phyloP scores from a whole-genome alignment of 805 yeast species.

The Yarrowia porcina region DNA sequence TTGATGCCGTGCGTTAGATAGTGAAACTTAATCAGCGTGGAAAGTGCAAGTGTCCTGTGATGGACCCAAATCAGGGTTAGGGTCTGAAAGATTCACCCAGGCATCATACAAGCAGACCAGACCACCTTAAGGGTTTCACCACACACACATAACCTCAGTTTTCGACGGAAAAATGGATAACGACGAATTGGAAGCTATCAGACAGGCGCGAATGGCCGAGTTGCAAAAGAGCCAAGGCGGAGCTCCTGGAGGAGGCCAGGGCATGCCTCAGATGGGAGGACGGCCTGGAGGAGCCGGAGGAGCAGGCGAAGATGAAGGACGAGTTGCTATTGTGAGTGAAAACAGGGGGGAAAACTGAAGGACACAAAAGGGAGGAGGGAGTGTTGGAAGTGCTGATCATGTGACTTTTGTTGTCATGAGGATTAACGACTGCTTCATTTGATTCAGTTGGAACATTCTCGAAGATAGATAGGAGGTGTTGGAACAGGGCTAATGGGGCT shows the following conservation, averaged over 20 bases:
- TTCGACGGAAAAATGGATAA: conserved; percentile 66
- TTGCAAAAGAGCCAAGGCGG: conserved; percentile 50
- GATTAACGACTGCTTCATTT: no score
- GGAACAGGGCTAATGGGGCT: no score
- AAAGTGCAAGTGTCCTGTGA: not conserved
- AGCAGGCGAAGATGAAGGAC: conserved; percentile 41
- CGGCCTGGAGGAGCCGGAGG: not conserved
- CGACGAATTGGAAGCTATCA: conserved; percentile 79
- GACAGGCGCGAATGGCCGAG: conserved; percentile 89
- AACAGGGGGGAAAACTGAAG: no score
- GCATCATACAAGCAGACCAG: not conserved
- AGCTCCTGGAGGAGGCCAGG: conserved; percentile 22
- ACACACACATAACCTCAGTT: not conserved
- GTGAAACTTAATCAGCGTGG: not conserved
- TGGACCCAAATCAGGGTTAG: not conserved
- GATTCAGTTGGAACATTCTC: not conserved
- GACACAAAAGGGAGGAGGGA: not conserved
- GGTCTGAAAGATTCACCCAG: not conserved
- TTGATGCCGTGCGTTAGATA: conserved; percentile 21
- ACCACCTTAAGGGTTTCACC: not conserved
- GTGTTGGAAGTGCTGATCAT: not conserved
- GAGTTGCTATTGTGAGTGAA: conserved; percentile 38
- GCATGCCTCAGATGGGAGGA: conserved; percentile 12
- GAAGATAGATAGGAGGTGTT: not conserved
- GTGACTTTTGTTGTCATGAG: no score